These are phyloP conservation scores for Mortierella alpina DNA, from an alignment of 192 early-diverging fungal genomes.

Conservation along the genomic window DNA sequence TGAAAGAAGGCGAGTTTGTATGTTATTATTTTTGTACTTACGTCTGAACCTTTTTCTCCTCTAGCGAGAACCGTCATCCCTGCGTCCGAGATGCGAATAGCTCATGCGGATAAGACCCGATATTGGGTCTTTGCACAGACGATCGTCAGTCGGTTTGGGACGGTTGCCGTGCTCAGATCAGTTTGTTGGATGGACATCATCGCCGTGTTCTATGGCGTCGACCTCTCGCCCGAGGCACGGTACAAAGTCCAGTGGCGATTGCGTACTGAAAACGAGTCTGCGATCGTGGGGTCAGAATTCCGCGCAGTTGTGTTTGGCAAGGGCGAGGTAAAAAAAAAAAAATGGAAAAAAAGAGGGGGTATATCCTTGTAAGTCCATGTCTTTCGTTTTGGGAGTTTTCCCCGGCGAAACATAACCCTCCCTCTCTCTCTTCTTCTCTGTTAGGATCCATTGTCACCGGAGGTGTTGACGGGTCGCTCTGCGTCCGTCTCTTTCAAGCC, in stretches of 20 bases:
- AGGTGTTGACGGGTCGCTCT: no score
- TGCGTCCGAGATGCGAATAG: constrained; percentile 14
- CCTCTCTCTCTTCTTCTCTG: no score
- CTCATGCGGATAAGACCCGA: constrained; percentile 5
- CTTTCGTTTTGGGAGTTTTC: no score
- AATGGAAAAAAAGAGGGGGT: background rate
- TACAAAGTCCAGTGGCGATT: constrained; percentile 26
- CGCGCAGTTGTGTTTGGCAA: constrained; percentile 4
- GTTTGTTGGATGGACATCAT: constrained; percentile 27
- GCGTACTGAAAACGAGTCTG: background rate
- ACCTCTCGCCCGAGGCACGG: background rate
- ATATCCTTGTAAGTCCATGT: background rate
- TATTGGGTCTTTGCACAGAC: background rate
- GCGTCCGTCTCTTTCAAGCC: no score
- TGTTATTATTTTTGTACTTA: background rate
- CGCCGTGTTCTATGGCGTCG: background rate
- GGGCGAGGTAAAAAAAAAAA: constrained; percentile 4
- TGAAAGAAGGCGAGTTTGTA: background rate
- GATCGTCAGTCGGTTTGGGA: background rate
- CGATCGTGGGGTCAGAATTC: constrained; percentile 28
- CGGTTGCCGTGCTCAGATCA: constrained; percentile 3
- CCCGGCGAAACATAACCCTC: no score
- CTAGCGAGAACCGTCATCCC: background rate
- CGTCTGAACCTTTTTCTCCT: background rate
- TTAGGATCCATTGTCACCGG: no score